Percentiles rank a stretch among this genome's conserved stretches.
These are phyloP conservation scores for Penicillium sp. DNA, from an alignment of 2,329 filamentous ascomycete species.

Conservation along the genomic window DNA sequence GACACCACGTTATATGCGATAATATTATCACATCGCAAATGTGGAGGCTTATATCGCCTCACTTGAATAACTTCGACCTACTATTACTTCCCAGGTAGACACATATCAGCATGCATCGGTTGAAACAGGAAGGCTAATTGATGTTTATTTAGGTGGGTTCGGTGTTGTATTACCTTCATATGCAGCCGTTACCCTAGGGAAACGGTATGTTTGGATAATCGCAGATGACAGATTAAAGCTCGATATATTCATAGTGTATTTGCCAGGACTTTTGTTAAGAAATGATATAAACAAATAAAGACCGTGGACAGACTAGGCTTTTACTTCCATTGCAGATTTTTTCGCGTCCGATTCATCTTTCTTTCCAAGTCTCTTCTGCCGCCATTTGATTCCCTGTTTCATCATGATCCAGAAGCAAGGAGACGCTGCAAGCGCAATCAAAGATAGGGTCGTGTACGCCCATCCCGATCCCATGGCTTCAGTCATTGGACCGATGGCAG, in stretches of 20 bases:
- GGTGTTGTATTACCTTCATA: too few relatives aligned
- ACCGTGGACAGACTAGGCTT: background rate
- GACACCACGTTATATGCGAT: too few relatives aligned
- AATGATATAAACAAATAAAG: background rate
- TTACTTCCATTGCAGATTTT: background rate
- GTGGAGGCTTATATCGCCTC: too few relatives aligned
- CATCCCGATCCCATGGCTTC: slow-evolving; percentile 41
- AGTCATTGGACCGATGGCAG: slow-evolving; percentile 41
- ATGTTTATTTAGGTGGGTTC: too few relatives aligned
- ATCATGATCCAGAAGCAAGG: slow-evolving; percentile 29
- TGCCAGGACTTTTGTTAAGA: background rate
- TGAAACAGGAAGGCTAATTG: too few relatives aligned
- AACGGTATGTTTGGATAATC: too few relatives aligned
- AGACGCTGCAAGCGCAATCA: slow-evolving; percentile 24
- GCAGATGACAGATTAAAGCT: background rate
- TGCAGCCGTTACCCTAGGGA: too few relatives aligned
- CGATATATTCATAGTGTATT: background rate
- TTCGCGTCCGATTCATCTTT: background rate
- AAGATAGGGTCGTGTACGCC: slow-evolving; percentile 42
- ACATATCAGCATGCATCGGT: too few relatives aligned
- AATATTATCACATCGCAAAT: too few relatives aligned
- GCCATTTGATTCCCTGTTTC: slow-evolving; percentile 29
- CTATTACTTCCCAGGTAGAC: too few relatives aligned
- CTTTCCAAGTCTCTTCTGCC: slow-evolving; percentile 18
- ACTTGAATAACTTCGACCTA: too few relatives aligned